Evolutionary conservation across 495 filamentous ascomycete species (phyloP), one percentile per base, ranked within the genome.

Genomic region (Xylona heveae): DNA sequence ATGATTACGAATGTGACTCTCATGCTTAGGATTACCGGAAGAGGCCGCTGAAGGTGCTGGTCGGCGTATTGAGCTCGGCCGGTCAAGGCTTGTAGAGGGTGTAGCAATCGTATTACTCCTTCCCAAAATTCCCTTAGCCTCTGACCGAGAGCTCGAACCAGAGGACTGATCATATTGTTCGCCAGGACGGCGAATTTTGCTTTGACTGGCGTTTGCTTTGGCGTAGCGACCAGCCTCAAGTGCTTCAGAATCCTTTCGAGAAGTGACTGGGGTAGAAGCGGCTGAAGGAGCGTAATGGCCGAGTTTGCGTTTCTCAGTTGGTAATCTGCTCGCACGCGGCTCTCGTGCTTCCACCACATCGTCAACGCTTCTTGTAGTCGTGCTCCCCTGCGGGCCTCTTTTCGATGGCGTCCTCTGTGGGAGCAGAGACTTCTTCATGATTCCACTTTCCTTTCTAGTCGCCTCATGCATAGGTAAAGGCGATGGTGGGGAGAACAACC

Each of bases 181-280:
- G 30, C 30, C 30, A 17, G 30, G 14, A 31, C 23, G 20, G 15
- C 18, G 13, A 31, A 20, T 31, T 19, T 20, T 18, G 4, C n/a
- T 7, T 25, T 25, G n/a, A 25, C n/a, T 25, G 23, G 23, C 23
- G n/a, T 7, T 13, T 13, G 23, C 23, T 7, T 7, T 25, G n/a
- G 7, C 23, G 7, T 7, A 7, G 23, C n/a, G 23, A 25, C 13
- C 8, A 13, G 13, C 23, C 13, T 8, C 23, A 13, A 25, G 23
- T 13, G 23, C 7, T 13, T 25, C 23, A 25, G 7, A 8, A 8
- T 13, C 23, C 13, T 13, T 13, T 25, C 23, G 8, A 13, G 13
- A 13, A 25, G 23, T 25, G 13, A 25, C n/a, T n/a, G n/a, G n/a
- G n/a, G n/a, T n/a, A n/a, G n/a, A n/a, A n/a, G n/a, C n/a, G n/a